phyloP scores from a whole-genome alignment of 805 yeast genomes.

The Allodekkera sacchari region DNA sequence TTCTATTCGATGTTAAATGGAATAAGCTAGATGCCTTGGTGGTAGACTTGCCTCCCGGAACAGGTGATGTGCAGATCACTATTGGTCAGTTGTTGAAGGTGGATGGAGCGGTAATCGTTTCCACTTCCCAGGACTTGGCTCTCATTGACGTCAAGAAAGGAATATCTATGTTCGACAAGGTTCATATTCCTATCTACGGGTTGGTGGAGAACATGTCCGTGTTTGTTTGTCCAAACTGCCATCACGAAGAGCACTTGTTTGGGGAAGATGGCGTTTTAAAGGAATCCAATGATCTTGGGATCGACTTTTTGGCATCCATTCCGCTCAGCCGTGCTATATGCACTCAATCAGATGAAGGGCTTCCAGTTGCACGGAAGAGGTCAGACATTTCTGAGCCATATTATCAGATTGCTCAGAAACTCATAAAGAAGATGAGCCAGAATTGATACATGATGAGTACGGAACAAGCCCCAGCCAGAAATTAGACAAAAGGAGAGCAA shows the following conservation, averaged over 20 bases:
- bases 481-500: too few species aligned
- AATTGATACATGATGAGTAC: too few species aligned
- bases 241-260: slow-evolving; percentile 65
- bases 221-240: slow-evolving; percentile 67
- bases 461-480: too few species aligned
- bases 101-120: slow-evolving; percentile 74
- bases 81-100: slow-evolving; percentile 70
- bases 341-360: slow-evolving; percentile 52
- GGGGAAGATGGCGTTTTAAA: slow-evolving; percentile 54
- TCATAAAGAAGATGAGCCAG: slow-evolving; percentile 14
- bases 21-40: slow-evolving; percentile 54
- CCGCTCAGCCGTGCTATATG: slow-evolving; percentile 62
- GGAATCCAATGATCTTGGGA: slow-evolving; percentile 36
- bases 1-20: slow-evolving; percentile 82
- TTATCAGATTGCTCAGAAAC: slow-evolving; percentile 35
- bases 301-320: slow-evolving; percentile 53
- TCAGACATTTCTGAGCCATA: slow-evolving; percentile 37
- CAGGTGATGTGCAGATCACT: slow-evolving; percentile 81
- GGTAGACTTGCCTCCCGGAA: slow-evolving; percentile 86
- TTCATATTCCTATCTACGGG: slow-evolving; percentile 64
- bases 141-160: slow-evolving; percentile 75
- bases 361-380: slow-evolving; percentile 46
- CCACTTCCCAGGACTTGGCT: slow-evolving; percentile 85
- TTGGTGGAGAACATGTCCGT: slow-evolving; percentile 79
- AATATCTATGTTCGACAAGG: slow-evolving; percentile 66